Percentiles rank a stretch among this genome's conserved stretches.
These are phyloP conservation scores for Xylariaceae sp. DNA, from an alignment of 2,329 filamentous ascomycete genomes.

Conservation along the genomic window DNA sequence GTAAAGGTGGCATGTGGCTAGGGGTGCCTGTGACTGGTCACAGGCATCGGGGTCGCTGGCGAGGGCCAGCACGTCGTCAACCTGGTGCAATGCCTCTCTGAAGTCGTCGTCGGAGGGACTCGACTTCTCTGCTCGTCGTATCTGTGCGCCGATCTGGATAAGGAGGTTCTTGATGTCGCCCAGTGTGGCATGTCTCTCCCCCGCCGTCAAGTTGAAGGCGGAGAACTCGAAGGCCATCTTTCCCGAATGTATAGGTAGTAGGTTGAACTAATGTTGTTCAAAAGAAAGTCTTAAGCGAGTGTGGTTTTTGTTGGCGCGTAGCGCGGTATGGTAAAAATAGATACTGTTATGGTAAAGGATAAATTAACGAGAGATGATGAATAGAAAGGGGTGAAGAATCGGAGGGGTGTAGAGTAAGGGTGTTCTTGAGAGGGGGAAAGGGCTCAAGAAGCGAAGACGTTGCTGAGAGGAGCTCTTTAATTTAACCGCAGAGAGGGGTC, in stretches of 20 bases:
- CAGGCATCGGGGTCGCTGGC: constrained; percentile 22
- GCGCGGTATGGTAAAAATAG: background rate
- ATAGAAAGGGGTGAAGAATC: background rate
- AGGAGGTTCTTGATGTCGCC: constrained; percentile 15
- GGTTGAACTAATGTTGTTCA: no score
- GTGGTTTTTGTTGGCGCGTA: background rate
- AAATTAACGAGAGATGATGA: background rate
- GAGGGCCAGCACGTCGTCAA: constrained; percentile 18
- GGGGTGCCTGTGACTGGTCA: constrained; percentile 20
- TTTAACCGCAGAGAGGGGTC: background rate
- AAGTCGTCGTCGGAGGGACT: constrained; percentile 2
- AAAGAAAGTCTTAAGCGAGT: background rate
- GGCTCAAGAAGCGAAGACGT: background rate
- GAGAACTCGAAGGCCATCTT: constrained; percentile 11
- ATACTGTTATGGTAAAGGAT: background rate
- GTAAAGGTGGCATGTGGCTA: constrained; percentile 23
- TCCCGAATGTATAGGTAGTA: background rate
- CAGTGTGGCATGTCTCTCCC: constrained; percentile 16
- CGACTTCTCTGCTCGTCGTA: constrained; percentile 4
- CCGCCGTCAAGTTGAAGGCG: constrained; percentile 19
- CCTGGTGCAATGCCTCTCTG: constrained; percentile 6
- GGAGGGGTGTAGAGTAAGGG: background rate
- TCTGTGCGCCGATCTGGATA: background rate
- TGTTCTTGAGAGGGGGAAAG: no score
- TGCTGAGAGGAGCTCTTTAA: background rate